Evolutionary conservation across 768 basidiomycete species (phyloP), one percentile per base, ranked within the genome.

Genomic region (Panaeolus papilionaceus): DNA sequence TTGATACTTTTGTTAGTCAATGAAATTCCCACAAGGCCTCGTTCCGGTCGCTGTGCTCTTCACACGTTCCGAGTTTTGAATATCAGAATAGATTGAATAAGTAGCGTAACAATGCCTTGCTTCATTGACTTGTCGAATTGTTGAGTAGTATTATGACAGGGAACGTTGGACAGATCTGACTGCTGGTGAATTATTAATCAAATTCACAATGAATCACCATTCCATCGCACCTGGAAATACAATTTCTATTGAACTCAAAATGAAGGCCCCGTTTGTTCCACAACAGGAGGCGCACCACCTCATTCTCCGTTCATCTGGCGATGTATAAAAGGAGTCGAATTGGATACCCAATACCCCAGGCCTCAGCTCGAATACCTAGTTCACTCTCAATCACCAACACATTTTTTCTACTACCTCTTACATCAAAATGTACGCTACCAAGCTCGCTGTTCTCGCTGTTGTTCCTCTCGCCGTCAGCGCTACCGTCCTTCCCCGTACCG

Each of bases 401-500:
- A 37, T 28, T 6, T 51, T 26, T 33, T 58, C 28, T 58, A 0
- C 28, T 3, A 58, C 3, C 8, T 10, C 16, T 58, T 28, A 26
- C 47, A 14, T 33, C 20, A 37, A 28, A 28, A 58, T 58, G 54
- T n/a, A 11, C 14, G 14, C n/a, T 12, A 14, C 28, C 12, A 58
- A 58, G 16, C 26, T 58, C 54, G 28, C 28, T 58, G 26, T 58
- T 37, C 54, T 58, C 28, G 12, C 28, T n/a, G 28, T 16, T 7
- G 28, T 33, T 33, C 54, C 54, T 33, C 16, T 58, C 8, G 33
- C 28, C 8, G 54, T 58, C 54, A 58, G 54, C 54, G 54, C 54
- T 58, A 11, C 54, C 14, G 54, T 58, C 16, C 26, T 58, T 33
- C 54, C 54, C 14, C 54, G 54, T 28, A 58, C 54, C 14, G 54